Evolutionary conservation across 441 rosid species (phyloP).

Genomic region (Capsella rubella): DNA sequence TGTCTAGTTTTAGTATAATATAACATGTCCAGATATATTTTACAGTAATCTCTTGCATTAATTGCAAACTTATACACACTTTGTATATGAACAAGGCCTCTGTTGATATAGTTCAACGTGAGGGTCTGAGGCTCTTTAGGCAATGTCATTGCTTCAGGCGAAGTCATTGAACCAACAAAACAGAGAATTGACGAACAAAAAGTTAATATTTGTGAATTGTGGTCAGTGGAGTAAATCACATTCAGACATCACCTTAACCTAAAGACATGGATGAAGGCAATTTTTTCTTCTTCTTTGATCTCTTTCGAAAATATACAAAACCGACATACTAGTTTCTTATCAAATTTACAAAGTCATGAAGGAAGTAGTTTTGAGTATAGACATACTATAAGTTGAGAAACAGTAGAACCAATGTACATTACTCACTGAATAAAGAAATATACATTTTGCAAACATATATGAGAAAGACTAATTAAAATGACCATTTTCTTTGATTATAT

Average conservation of each 20-base stretch:
- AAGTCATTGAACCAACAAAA: constrained; percentile 34
- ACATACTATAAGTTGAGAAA: too few relatives aligned
- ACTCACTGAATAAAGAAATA: background rate
- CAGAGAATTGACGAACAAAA: constrained; percentile 40
- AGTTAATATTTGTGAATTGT: constrained; percentile 22
- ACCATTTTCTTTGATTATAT: background rate
- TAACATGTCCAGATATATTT: too few relatives aligned
- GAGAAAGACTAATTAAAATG: background rate
- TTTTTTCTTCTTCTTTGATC: too few relatives aligned
- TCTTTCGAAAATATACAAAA: too few relatives aligned
- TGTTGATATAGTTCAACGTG: constrained; percentile 24
- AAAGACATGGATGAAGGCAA: too few relatives aligned
- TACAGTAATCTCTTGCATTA: too few relatives aligned
- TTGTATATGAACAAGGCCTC: constrained; percentile 37
- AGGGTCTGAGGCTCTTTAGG: constrained; percentile 29
- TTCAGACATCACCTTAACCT: too few relatives aligned
- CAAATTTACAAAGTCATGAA: too few relatives aligned
- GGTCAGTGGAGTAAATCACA: constrained; percentile 2
- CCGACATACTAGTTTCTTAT: too few relatives aligned
- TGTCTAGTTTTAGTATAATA: too few relatives aligned
- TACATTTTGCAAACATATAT: background rate
- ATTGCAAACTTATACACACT: background rate
- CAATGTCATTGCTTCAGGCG: background rate
- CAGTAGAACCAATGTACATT: background rate
- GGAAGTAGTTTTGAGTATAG: too few relatives aligned